These are phyloP conservation scores for Daldinia decipiens DNA, from an alignment of 495 filamentous ascomycete species.

Conservation along the genomic window DNA sequence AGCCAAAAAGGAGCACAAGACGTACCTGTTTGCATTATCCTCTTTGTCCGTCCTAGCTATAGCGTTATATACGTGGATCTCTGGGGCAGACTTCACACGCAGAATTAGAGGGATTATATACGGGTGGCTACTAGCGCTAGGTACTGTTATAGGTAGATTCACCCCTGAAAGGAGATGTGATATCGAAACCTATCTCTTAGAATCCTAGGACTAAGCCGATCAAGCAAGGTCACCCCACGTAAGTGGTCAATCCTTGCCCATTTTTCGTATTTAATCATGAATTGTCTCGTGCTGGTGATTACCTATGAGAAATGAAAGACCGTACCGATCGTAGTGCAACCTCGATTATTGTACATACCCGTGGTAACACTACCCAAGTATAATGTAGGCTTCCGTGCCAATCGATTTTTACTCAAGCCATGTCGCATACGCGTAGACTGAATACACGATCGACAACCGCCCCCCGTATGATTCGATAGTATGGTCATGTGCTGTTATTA, in stretches of 20 bases:
- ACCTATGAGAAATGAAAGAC: neutral
- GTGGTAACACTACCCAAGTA: neutral
- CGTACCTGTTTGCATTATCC: neutral
- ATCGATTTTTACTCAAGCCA: slow-evolving; percentile 1
- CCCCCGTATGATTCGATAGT: neutral
- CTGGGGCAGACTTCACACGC: neutral
- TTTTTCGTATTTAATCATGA: neutral
- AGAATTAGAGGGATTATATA: slow-evolving; percentile 5
- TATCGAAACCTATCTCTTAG: slow-evolving; percentile 1
- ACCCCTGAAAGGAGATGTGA: slow-evolving; percentile 9
- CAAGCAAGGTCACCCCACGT: neutral
- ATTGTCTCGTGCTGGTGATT: neutral
- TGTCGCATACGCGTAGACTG: neutral
- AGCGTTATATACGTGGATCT: slow-evolving; percentile 4
- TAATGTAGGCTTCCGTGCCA: neutral
- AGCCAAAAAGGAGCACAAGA: neutral
- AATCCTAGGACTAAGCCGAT: neutral
- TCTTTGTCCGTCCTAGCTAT: neutral
- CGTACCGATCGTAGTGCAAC: slow-evolving; percentile 11
- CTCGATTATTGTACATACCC: slow-evolving; percentile 7
- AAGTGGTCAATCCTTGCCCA: neutral
- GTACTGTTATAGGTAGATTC: slow-evolving; percentile 9
- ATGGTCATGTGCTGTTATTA: neutral
- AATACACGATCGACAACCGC: neutral
- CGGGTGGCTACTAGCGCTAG: slow-evolving; percentile 10